Percentiles rank a stretch among this genome's conserved stretches.
Conservation (phyloP, 177 flowering plant species). For the Vitis hybrid region DNA sequence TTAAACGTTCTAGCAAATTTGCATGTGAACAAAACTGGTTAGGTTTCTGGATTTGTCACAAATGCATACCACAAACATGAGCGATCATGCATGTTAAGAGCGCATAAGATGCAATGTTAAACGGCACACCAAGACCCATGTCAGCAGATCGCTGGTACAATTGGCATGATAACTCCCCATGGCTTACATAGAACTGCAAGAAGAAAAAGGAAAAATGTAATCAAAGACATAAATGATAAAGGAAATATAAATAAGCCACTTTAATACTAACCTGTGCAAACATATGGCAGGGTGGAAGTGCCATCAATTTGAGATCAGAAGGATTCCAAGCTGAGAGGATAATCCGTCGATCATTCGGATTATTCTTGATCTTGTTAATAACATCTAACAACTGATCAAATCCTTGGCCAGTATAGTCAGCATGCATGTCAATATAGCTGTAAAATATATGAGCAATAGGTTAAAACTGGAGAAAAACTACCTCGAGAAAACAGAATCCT, state of each 20-base stretch:
- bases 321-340: slow-evolving; percentile 98
- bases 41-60: not conserved
- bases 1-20: not conserved
- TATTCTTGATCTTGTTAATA: slow-evolving; percentile 76
- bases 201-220: not conserved
- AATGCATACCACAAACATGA: slow-evolving; percentile 87
- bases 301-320: slow-evolving; percentile 88
- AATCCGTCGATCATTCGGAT: slow-evolving; percentile 88
- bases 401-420: slow-evolving; percentile 94
- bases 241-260: not conserved
- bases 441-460: slow-evolving; percentile 8
- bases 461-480: not conserved
- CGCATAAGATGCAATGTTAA: slow-evolving; percentile 93
- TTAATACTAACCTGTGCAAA: slow-evolving; percentile 72
- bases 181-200: slow-evolving; percentile 49
- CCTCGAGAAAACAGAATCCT: not conserved
- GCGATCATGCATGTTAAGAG: slow-evolving; percentile 93
- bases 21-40: not conserved
- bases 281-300: slow-evolving; percentile 99
- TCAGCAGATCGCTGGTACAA: slow-evolving; percentile 97
- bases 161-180: slow-evolving; percentile 68
- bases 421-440: slow-evolving; percentile 94
- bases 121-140: slow-evolving; percentile 95
- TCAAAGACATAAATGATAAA: not conserved
- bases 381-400: slow-evolving; percentile 92